Percentiles rank a stretch among this genome's conserved stretches.
Evolutionary conservation across 2,329 filamentous ascomycete genomes (phyloP).

Genomic region (Apiospora koreana): DNA sequence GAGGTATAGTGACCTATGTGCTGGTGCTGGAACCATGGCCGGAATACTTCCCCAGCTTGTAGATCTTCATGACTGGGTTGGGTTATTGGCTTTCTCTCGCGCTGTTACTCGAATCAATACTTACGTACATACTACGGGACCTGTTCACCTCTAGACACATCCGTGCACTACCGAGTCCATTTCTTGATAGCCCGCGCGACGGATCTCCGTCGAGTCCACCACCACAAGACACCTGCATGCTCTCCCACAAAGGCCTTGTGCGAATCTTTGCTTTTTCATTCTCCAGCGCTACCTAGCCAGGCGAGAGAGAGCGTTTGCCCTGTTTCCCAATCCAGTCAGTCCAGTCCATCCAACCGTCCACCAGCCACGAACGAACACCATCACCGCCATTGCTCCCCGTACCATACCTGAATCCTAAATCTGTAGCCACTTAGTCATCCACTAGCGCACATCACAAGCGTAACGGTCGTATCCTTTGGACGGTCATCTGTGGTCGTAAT

Average conservation of each 20-base stretch:
- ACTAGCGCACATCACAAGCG: conserved; percentile 7
- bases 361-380: not conserved
- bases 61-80: conserved; percentile 7
- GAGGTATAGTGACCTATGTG: conserved; percentile 1
- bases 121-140: not conserved
- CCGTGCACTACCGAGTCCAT: not conserved
- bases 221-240: not conserved
- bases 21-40: not conserved
- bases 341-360: not conserved
- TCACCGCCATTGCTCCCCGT: not conserved
- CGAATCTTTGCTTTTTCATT: not conserved
- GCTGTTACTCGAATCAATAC: not conserved
- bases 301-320: not conserved
- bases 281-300: not conserved
- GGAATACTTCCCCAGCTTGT: conserved; percentile 8
- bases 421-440: conserved; percentile 5
- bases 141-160: not conserved
- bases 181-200: not conserved
- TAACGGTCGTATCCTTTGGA: not conserved
- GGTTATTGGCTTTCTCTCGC: not conserved
- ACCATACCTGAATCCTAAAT: not conserved
- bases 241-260: not conserved
- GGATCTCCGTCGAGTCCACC: not conserved
- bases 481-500: conserved; percentile 3
- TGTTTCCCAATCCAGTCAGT: not conserved